Conservation (phyloP, 257 asterid species). For the Craterostigma plantagineum region DNA sequence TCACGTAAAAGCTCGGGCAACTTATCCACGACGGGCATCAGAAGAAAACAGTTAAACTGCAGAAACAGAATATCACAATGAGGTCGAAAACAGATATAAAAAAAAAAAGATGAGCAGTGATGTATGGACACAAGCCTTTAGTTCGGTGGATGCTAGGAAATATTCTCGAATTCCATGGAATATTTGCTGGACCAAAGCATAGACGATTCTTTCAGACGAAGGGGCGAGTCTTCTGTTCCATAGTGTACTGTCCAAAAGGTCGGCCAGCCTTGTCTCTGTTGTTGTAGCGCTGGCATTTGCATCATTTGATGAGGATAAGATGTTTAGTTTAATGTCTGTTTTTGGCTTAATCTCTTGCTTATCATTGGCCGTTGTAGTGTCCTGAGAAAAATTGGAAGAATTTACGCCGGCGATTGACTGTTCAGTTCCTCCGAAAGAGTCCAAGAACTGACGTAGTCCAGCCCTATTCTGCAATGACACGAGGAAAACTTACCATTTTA, state of each 20-base stretch:
- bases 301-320: slow-evolving; percentile 48
- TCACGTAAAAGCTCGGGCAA: slow-evolving; percentile 78
- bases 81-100: too few species aligned
- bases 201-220: slow-evolving; percentile 87
- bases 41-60: slow-evolving; percentile 96
- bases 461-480: slow-evolving; percentile 55
- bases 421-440: slow-evolving; percentile 85
- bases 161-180: slow-evolving; percentile 94
- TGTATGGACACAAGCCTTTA: too few species aligned
- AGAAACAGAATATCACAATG: slow-evolving; percentile 5
- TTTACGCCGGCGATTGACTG: slow-evolving; percentile 31
- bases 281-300: slow-evolving; percentile 33
- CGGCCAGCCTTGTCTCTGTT: slow-evolving; percentile 85
- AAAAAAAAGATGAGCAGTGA: too few species aligned
- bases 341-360: slow-evolving; percentile 48
- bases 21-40: slow-evolving; percentile 94
- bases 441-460: slow-evolving; percentile 88
- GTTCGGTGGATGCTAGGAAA: slow-evolving; percentile 79
- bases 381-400: slow-evolving; percentile 41
- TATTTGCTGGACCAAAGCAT: slow-evolving; percentile 92
- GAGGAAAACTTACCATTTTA: slow-evolving; percentile 7
- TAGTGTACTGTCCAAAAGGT: slow-evolving; percentile 82
- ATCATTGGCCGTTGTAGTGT: slow-evolving; percentile 34
- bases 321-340: slow-evolving; percentile 54
- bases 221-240: slow-evolving; percentile 96